phyloP scores from a whole-genome alignment of 2,329 filamentous ascomycete genomes.

The Taxawa tesnikishii region DNA sequence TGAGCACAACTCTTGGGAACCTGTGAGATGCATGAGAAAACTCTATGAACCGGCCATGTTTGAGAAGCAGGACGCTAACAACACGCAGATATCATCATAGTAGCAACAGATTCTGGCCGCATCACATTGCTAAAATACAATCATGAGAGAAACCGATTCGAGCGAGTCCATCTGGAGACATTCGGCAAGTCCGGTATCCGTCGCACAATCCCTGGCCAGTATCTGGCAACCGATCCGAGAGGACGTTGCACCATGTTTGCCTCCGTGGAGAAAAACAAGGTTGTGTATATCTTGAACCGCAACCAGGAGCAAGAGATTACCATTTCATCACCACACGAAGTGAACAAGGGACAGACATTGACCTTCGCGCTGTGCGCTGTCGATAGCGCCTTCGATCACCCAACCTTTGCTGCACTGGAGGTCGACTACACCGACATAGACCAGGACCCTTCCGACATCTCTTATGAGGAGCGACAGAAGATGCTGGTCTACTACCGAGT shows the following conservation, averaged over 20 bases:
- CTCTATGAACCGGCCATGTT: slow-evolving; percentile 13
- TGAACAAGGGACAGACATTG: slow-evolving; percentile 82
- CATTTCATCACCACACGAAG: slow-evolving; percentile 93
- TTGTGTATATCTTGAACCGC: slow-evolving; percentile 95
- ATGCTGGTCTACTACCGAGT: slow-evolving; percentile 94
- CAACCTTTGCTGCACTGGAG: slow-evolving; percentile 89
- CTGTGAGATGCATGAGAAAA: slow-evolving; percentile 10
- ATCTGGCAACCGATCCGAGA: slow-evolving; percentile 89
- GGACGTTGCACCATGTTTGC: slow-evolving; percentile 90
- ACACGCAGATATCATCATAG: slow-evolving; percentile 94
- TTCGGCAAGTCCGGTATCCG: slow-evolving; percentile 95
- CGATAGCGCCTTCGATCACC: slow-evolving; percentile 94
- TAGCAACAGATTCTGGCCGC: slow-evolving; percentile 89
- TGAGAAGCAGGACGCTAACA: slow-evolving; percentile 2
- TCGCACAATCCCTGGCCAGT: slow-evolving; percentile 88
- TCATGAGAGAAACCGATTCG: slow-evolving; percentile 74
- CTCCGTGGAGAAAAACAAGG: slow-evolving; percentile 96
- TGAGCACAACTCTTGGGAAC: slow-evolving; percentile 26
- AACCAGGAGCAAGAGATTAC: slow-evolving; percentile 90
- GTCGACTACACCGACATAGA: slow-evolving; percentile 87
- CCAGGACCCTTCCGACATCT: slow-evolving; percentile 76
- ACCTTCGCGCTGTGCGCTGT: slow-evolving; percentile 80
- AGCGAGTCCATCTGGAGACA: slow-evolving; percentile 85
- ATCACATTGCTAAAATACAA: slow-evolving; percentile 91
- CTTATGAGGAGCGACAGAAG: slow-evolving; percentile 72